phyloP scores from a whole-genome alignment of 495 filamentous ascomycete genomes.

The Aspergillus homomorphus region DNA sequence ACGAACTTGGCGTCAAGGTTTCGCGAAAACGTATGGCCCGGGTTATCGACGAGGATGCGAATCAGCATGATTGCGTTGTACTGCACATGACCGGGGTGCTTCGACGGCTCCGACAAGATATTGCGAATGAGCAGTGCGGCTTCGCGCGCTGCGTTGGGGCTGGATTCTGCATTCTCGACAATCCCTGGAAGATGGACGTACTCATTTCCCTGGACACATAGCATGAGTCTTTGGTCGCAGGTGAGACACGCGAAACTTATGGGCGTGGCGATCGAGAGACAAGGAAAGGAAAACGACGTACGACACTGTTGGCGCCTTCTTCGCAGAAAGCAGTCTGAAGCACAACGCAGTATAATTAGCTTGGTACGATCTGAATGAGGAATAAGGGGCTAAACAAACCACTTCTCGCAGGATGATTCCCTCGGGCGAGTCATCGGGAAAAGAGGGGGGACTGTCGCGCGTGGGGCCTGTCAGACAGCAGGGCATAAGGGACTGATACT shows the following conservation, averaged over 20 bases:
- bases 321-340: slow-evolving; percentile 71
- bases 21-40: slow-evolving; percentile 80
- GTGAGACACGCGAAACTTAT: not conserved
- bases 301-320: slow-evolving; percentile 59
- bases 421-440: slow-evolving; percentile 47
- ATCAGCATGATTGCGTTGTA: slow-evolving; percentile 97
- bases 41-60: slow-evolving; percentile 89
- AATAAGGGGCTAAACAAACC: slow-evolving; percentile 26
- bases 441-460: slow-evolving; percentile 20
- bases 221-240: not conserved
- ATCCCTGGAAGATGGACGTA: slow-evolving; percentile 91
- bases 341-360: slow-evolving; percentile 9
- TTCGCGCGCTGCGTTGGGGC: slow-evolving; percentile 75
- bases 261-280: not conserved
- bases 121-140: slow-evolving; percentile 76
- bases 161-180: slow-evolving; percentile 92
- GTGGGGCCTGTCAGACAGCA: slow-evolving; percentile 17
- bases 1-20: slow-evolving; percentile 83
- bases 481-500: slow-evolving; percentile 6
- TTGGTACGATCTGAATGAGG: slow-evolving; percentile 4
- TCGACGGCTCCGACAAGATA: slow-evolving; percentile 68
- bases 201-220: slow-evolving; percentile 64
- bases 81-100: slow-evolving; percentile 63
- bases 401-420: slow-evolving; percentile 47
- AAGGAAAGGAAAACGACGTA: slow-evolving; percentile 38